Percentiles rank a stretch among this genome's conserved stretches.
Evolutionary conservation across 176 grass and related monocot genomes (phyloP).

Genomic region (Cocos nucifera): DNA sequence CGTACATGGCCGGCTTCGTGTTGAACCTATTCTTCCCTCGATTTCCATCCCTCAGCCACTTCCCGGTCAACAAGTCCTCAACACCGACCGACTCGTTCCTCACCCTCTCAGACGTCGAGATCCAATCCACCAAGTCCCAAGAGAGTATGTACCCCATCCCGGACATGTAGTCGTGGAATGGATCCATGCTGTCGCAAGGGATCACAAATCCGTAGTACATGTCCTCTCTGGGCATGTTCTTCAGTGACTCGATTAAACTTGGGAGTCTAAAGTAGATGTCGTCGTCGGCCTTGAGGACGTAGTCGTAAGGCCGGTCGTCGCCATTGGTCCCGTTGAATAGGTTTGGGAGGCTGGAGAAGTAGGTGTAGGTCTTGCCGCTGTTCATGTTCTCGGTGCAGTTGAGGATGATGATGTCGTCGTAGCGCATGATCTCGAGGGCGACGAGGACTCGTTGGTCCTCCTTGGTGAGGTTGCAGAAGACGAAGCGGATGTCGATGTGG

Average conservation of each 20-base stretch:
- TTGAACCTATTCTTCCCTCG: slow-evolving; percentile 46
- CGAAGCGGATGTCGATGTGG: slow-evolving; percentile 39
- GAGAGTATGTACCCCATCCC: slow-evolving; percentile 81
- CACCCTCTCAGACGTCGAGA: slow-evolving; percentile 25
- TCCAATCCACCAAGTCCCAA: slow-evolving; percentile 59
- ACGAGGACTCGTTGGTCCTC: slow-evolving; percentile 24
- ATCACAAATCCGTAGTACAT: slow-evolving; percentile 51
- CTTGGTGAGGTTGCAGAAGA: slow-evolving; percentile 35
- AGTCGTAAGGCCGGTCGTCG: slow-evolving; percentile 1
- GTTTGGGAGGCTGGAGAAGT: background rate
- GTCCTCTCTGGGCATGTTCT: slow-evolving; percentile 30
- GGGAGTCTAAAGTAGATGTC: slow-evolving; percentile 49
- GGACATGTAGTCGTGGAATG: slow-evolving; percentile 57
- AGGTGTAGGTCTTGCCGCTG: slow-evolving; percentile 2
- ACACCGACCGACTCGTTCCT: slow-evolving; percentile 33
- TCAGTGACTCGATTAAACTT: slow-evolving; percentile 25
- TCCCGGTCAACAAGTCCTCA: slow-evolving; percentile 60
- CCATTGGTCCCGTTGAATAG: background rate
- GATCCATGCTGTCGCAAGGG: slow-evolving; percentile 41
- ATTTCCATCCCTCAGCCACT: slow-evolving; percentile 47
- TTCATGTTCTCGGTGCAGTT: slow-evolving; percentile 11
- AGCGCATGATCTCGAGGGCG: slow-evolving; percentile 17
- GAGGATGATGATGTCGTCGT: slow-evolving; percentile 13
- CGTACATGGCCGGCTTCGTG: slow-evolving; percentile 64
- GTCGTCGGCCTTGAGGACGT: slow-evolving; percentile 6